Evolutionary conservation across 75 land plant species (phyloP).

Genomic region (Gnetum montanum): DNA sequence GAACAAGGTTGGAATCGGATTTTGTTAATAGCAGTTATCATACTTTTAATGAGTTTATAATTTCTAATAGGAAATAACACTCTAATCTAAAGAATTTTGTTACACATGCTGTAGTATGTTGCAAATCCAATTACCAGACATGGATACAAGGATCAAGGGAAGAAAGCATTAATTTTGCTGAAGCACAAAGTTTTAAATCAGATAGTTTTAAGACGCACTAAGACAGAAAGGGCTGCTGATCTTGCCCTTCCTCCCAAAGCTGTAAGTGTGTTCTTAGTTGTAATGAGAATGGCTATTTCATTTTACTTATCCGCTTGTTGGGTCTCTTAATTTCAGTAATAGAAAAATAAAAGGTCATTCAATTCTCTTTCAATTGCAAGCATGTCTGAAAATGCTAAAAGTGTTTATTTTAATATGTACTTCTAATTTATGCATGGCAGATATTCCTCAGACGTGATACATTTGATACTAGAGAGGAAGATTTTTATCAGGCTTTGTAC

Average conservation of each 20-base stretch:
- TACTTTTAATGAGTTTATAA: too few relatives aligned
- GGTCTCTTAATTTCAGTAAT: too few relatives aligned
- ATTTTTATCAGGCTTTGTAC: constrained; percentile 80
- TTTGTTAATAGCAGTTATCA: too few relatives aligned
- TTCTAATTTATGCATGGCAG: constrained; percentile 32
- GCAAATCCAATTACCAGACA: constrained; percentile 53
- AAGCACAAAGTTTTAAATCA: constrained; percentile 52
- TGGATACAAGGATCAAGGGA: constrained; percentile 28
- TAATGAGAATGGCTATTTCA: too few relatives aligned
- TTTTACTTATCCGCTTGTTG: too few relatives aligned
- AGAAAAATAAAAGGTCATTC: too few relatives aligned
- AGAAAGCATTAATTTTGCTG: constrained; percentile 55
- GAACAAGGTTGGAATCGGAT: constrained; percentile 83
- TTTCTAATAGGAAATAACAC: too few relatives aligned
- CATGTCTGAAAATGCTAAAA: too few relatives aligned
- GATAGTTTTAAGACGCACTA: constrained; percentile 69
- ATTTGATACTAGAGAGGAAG: constrained; percentile 65
- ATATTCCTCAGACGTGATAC: constrained; percentile 50
- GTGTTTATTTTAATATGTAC: too few relatives aligned
- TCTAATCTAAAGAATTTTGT: not conserved
- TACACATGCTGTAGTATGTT: constrained; percentile 31
- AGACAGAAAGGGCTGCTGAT: constrained; percentile 84
- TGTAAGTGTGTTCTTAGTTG: constrained; percentile 26
- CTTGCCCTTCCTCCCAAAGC: constrained; percentile 85
- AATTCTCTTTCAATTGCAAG: too few relatives aligned